A percentile compares a stretch with the other conserved stretches of the same genome.
phyloP scores from a whole-genome alignment of 768 basidiomycete genomes.

The Agaricus subrufescens region DNA sequence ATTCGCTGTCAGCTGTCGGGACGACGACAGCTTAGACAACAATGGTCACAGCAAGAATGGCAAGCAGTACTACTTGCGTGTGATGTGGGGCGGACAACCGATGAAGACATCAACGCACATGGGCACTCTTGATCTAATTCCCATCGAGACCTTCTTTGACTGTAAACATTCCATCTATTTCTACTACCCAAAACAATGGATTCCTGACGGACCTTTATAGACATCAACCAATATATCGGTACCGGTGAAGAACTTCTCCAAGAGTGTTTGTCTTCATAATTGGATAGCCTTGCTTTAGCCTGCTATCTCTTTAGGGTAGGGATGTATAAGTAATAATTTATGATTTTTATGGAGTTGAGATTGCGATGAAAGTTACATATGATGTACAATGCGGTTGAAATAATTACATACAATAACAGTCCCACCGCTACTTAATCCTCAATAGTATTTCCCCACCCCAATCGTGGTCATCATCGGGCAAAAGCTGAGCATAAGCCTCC shows the following conservation, averaged over 20 bases:
- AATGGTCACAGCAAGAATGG: neutral
- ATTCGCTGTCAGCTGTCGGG: no score
- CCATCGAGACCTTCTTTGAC: slow-evolving; percentile 33
- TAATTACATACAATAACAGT: no score
- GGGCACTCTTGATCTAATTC: slow-evolving; percentile 42
- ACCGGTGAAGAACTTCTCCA: slow-evolving; percentile 26
- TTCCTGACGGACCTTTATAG: slow-evolving; percentile 16
- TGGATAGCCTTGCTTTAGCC: no score
- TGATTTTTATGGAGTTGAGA: neutral
- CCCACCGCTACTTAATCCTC: no score
- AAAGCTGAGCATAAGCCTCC: neutral
- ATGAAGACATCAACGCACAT: slow-evolving; percentile 45
- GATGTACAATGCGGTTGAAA: neutral
- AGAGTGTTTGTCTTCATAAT: neutral
- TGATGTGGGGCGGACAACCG: slow-evolving; percentile 46
- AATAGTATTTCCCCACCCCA: neutral
- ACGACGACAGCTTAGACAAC: no score
- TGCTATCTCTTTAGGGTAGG: no score
- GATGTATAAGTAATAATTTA: neutral
- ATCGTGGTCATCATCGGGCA: neutral
- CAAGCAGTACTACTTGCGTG: slow-evolving; percentile 32
- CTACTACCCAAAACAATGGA: neutral
- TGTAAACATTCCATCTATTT: slow-evolving; percentile 26
- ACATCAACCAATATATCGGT: slow-evolving; percentile 36
- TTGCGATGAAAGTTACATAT: neutral